These are phyloP conservation scores for Tetrastigma voinierianum DNA, from an alignment of 164 flowering plant genomes.

Conservation along the genomic window DNA sequence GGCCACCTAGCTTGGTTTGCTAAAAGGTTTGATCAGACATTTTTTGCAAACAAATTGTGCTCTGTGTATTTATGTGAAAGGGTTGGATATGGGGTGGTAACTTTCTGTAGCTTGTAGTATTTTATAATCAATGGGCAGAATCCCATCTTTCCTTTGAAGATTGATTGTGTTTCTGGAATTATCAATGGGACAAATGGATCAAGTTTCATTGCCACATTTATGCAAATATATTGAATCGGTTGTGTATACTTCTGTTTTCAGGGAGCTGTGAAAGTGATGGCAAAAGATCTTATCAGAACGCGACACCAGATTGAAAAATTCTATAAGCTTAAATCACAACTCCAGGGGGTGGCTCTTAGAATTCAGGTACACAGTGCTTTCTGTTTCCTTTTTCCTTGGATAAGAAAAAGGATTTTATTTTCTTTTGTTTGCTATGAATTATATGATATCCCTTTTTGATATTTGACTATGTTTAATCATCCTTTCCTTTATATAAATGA, in stretches of 20 bases:
- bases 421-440: background rate
- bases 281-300: constrained; percentile 96
- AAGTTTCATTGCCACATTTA: background rate
- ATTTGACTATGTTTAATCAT: no score
- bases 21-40: no score
- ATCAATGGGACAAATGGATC: background rate
- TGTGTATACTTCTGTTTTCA: constrained; percentile 34
- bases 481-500: no score
- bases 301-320: constrained; percentile 94
- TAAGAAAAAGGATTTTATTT: background rate
- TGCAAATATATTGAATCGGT: constrained; percentile 1
- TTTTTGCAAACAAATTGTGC: no score
- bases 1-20: no score
- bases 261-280: constrained; percentile 99
- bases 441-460: no score
- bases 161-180: background rate
- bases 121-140: background rate
- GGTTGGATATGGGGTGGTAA: background rate
- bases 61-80: no score
- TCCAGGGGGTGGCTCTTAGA: constrained; percentile 91
- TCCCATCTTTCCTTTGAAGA: background rate
- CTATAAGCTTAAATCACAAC: constrained; percentile 93
- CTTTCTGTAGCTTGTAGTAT: background rate
- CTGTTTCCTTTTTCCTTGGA: background rate
- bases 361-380: constrained; percentile 63